Percentiles rank a stretch among this genome's conserved stretches.
Conservation (phyloP, 441 rosid genomes). For the Hypseocharis bilobata region DNA sequence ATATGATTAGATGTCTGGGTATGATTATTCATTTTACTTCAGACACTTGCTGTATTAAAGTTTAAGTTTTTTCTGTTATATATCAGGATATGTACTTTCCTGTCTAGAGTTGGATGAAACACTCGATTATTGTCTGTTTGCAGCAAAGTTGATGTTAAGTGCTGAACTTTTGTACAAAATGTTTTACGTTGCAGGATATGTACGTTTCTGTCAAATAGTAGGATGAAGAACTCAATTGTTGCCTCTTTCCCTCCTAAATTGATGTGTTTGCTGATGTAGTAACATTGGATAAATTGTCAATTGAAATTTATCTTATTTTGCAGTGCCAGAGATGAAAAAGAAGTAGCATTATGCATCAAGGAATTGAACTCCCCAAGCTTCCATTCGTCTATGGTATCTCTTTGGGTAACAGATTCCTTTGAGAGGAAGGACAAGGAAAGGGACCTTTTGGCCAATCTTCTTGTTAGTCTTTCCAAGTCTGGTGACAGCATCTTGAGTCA, state of each 20-base stretch:
- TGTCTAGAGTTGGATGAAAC: too few species aligned
- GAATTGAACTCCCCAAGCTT: conserved; percentile 70
- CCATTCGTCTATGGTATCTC: conserved; percentile 80
- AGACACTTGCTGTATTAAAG: too few species aligned
- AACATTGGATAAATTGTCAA: not conserved
- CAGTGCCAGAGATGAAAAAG: conserved; percentile 91
- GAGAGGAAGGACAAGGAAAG: conserved; percentile 89
- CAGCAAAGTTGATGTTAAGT: too few species aligned
- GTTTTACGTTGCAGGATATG: too few species aligned
- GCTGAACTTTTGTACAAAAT: too few species aligned
- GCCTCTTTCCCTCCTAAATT: not conserved
- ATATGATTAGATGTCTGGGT: too few species aligned
- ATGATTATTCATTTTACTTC: too few species aligned
- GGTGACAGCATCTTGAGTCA: conserved; percentile 38
- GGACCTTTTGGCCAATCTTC: conserved; percentile 73
- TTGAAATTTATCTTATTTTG: conserved; percentile 13
- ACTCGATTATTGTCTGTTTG: too few species aligned
- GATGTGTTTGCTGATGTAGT: not conserved
- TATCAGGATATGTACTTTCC: too few species aligned
- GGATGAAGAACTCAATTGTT: not conserved
- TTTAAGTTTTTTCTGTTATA: too few species aligned
- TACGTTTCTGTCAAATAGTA: not conserved
- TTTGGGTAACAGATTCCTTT: conserved; percentile 87
- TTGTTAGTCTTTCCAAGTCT: conserved; percentile 54
- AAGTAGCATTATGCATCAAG: conserved; percentile 73